Evolutionary conservation across 129 eudicot species (phyloP), one percentile per base, ranked within the genome.

Genomic region (Gnaphalium uliginosum): DNA sequence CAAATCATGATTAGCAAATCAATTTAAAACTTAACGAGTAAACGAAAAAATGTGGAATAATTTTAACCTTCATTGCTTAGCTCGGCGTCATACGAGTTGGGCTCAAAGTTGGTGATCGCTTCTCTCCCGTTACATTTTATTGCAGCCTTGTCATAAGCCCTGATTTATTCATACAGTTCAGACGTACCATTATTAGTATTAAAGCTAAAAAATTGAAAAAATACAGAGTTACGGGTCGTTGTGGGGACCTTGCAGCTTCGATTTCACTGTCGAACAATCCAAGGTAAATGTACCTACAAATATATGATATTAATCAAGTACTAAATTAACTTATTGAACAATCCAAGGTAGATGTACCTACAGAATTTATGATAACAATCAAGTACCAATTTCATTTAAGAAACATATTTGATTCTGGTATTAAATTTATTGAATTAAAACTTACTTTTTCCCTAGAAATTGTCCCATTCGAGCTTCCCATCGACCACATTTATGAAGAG

Each of bases 401-500:
- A 62, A 9, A 43, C 22, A 23, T 43, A 18, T 2, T 18, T 46
- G 15, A 15, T 50, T 21, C 25, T 48, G 25, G 66, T 58, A 30
- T 21, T 22, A n/a, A 74, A 15, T 32, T 67, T 48, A 43, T 33
- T 13, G 6, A 65, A 29, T 29, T 0, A 46, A 57, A 48, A 58
- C 89, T 85, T 71, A 91, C 97, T 91, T 91, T 74, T 89, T 91
- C 41, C 96, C 96, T 9, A 91, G 88, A 81, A 83, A 87, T 69
- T 91, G 97, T 4, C 97, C 96, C 97, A 91, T 91, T 66, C 92
- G 87, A 77, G 97, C 97, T 72, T 91, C 97, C 97, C 97, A 91
- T 9, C 88, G 87, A 24, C 96, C 97, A 27, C 97, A 89, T 85
- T 91, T 91, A 71, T 91, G 97, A 73, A 88, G 77, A 0, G 97